Evolutionary conservation across 345 rosid genomes (phyloP), one percentile per base, ranked within the genome.

Genomic region (Abelmoschus esculentus): DNA sequence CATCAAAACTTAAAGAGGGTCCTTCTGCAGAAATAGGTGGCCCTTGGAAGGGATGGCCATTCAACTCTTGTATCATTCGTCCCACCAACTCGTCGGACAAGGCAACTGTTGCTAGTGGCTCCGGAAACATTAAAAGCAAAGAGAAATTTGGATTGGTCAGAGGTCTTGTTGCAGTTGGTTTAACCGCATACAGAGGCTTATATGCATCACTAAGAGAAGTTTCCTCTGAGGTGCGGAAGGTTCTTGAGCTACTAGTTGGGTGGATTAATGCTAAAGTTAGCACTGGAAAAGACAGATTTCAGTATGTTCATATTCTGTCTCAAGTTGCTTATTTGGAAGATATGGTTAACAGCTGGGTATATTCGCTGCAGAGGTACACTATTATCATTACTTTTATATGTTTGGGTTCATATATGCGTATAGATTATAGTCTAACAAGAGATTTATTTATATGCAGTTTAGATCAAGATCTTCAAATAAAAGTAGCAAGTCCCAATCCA

Each of bases 31-130:
- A 95, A 70, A 77, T 85, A 70, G 75, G 83, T 61, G 96, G 97
- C 46, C 89, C 91, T 19, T 90, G 96, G 96, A 95, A 84, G 82
- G 91, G 91, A 61, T 91, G 97, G 99, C 96, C 97, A 29, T 95
- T 95, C 80, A 91, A 95, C 84, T 83, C 96, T 29, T 95, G 99
- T 76, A 83, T 93, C 64, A 78, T 87, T 78, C 87, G 88, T 71
- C 96, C 99, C 42, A 19, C 49, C 72, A 74, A 74, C 74, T 67
- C 86, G 31, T 69, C 71, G 26, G 93, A 90, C 64, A 80, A 73
- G 70, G 72, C 72, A 69, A 50, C 83, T 8, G 59, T 54, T 54
- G 59, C 59, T 73, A 75, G 75, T 66, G 72, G 74, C 38, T 80
- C 96, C 66, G 76, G 71, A 75, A 86, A 82, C 75, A 57, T 73